Conservation (phyloP, 140 eudicot genomes). For the Bidens hawaiensis region DNA sequence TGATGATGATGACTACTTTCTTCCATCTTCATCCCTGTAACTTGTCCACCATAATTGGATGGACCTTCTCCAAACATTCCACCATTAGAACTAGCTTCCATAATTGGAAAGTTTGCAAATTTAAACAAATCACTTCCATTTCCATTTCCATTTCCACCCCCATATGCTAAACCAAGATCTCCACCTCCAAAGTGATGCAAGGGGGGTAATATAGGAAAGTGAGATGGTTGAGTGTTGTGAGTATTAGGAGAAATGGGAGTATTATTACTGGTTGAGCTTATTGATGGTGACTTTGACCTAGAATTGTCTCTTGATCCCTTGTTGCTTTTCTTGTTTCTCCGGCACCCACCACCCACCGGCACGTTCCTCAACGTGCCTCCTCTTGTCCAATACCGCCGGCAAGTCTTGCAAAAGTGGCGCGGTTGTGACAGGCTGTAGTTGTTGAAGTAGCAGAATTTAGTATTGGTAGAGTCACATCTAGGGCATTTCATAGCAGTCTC, state of each 20-base stretch:
- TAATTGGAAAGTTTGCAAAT: conserved; percentile 24
- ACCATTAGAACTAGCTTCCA: conserved; percentile 41
- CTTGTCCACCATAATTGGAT: conserved; percentile 28
- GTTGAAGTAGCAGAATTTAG: conserved; percentile 78
- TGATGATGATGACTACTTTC: conserved; percentile 25
- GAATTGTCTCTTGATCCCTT: conserved; percentile 22
- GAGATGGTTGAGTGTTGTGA: conserved; percentile 25
- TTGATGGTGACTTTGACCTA: conserved; percentile 30
- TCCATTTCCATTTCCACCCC: conserved; percentile 32
- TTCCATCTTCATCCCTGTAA: conserved; percentile 29
- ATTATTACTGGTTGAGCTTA: conserved; percentile 12
- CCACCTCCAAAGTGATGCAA: conserved; percentile 29
- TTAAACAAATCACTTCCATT: conserved; percentile 22
- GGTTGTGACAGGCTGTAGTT: conserved; percentile 72
- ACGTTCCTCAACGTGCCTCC: conserved; percentile 69
- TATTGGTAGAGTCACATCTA: conserved; percentile 65
- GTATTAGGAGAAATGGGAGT: conserved; percentile 19
- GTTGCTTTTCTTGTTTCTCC: conserved; percentile 50
- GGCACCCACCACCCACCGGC: conserved; percentile 76
- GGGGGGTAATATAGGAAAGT: conserved; percentile 40
- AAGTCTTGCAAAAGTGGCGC: conserved; percentile 72
- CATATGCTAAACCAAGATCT: conserved; percentile 30
- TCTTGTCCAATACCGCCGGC: conserved; percentile 72
- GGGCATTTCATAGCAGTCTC: conserved; percentile 68
- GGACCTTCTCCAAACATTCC: conserved; percentile 35